phyloP scores from a whole-genome alignment of 2,329 filamentous ascomycete species.

The Graphium sp. region DNA sequence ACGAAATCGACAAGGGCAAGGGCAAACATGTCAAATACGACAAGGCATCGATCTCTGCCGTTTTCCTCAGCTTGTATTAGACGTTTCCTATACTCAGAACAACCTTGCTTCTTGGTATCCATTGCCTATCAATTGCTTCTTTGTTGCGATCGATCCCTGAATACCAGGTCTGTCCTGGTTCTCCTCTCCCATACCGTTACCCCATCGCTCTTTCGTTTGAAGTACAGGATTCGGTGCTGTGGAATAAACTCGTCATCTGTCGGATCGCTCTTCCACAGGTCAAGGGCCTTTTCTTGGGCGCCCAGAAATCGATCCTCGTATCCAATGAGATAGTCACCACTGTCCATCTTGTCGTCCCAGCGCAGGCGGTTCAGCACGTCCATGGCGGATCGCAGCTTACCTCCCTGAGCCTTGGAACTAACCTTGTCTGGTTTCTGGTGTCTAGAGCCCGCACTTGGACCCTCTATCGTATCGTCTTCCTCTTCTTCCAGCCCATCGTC shows the following conservation, averaged over 20 bases:
- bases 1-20: constrained; percentile 93
- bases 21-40: constrained; percentile 98
- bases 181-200: constrained; percentile 39
- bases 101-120: too few relatives aligned
- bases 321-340: constrained; percentile 35
- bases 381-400: constrained; percentile 36
- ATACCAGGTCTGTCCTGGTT: constrained; percentile 34
- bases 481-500: constrained; percentile 14
- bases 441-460: constrained; percentile 4
- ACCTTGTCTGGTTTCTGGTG: constrained; percentile 5
- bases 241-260: constrained; percentile 52
- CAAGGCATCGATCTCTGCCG: constrained; percentile 59
- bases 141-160: constrained; percentile 30
- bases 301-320: constrained; percentile 45
- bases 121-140: too few relatives aligned
- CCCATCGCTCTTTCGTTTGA: constrained; percentile 33
- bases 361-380: constrained; percentile 43
- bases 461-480: constrained; percentile 1
- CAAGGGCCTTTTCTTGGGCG: constrained; percentile 32
- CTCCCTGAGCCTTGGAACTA: constrained; percentile 13
- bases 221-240: constrained; percentile 46
- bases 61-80: constrained; percentile 31
- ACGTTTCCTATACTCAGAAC: background rate
- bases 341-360: constrained; percentile 38
- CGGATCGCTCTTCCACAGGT: constrained; percentile 41